phyloP scores from a whole-genome alignment of 305 asterid species.

The Plantago coronopus region DNA sequence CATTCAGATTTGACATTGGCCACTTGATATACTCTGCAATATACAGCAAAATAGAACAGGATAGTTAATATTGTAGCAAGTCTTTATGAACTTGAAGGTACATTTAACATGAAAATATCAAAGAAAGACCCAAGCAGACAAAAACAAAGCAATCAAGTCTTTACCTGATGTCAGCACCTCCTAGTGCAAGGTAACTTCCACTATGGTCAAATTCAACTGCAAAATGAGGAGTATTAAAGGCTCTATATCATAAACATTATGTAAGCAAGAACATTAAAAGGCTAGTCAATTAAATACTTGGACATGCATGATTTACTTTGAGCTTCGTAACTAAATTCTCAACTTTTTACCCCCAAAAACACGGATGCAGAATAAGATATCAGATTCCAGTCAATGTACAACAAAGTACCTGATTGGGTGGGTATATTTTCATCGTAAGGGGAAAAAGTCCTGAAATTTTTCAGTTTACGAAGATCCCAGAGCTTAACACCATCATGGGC shows the following conservation, averaged over 20 bases:
- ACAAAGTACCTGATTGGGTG: constrained; percentile 66
- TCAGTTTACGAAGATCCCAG: constrained; percentile 96
- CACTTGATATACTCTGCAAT: constrained; percentile 75
- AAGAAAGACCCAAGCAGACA: background rate
- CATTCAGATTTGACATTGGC: constrained; percentile 88
- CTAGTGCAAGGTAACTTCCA: constrained; percentile 88
- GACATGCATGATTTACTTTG: background rate
- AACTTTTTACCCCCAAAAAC: too few species aligned
- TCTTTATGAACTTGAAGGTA: background rate
- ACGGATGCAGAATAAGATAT: background rate
- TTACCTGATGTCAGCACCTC: constrained; percentile 89
- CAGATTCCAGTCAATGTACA: constrained; percentile 12
- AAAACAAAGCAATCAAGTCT: background rate
- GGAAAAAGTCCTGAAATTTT: constrained; percentile 66
- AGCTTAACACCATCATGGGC: constrained; percentile 98
- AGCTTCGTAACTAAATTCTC: too few species aligned
- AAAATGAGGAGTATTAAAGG: constrained; percentile 24
- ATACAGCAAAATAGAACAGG: constrained; percentile 2
- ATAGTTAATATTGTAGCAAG: constrained; percentile 12
- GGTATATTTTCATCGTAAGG: constrained; percentile 86
- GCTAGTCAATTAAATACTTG: background rate
- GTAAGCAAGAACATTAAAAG: background rate
- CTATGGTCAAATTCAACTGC: constrained; percentile 95
- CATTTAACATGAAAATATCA: background rate
- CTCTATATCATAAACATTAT: too few species aligned